Percentiles rank a stretch among this genome's conserved stretches.
Evolutionary conservation across 2,329 filamentous ascomycete species (phyloP).

Genomic region (Cladosporium sp.): DNA sequence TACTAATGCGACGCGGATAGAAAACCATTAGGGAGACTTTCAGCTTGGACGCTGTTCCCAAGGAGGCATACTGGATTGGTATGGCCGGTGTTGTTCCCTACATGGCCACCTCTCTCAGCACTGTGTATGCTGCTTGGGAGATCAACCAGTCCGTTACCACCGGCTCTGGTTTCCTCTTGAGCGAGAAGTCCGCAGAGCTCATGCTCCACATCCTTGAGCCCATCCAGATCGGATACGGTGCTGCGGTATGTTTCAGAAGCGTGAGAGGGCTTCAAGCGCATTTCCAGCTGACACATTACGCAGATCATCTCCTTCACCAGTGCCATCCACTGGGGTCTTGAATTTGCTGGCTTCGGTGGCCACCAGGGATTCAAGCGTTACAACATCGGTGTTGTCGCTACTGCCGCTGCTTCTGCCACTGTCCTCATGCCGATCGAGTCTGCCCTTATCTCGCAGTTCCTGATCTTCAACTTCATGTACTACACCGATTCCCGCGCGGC

Average conservation of each 20-base stretch:
- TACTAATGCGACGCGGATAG: constrained; percentile 30
- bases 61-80: constrained; percentile 46
- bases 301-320: constrained; percentile 91
- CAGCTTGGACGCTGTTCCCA: constrained; percentile 42
- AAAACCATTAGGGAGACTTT: constrained; percentile 48
- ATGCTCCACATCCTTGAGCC: constrained; percentile 75
- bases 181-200: constrained; percentile 65
- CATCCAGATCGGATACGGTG: constrained; percentile 85
- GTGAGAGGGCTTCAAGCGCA: neutral
- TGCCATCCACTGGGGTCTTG: constrained; percentile 88
- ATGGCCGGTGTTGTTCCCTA: constrained; percentile 58
- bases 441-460: constrained; percentile 80
- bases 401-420: constrained; percentile 84
- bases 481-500: constrained; percentile 75
- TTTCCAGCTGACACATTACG: neutral
- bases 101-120: constrained; percentile 75
- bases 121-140: constrained; percentile 77
- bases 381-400: constrained; percentile 73
- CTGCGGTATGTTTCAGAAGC: constrained; percentile 55
- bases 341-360: constrained; percentile 68
- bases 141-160: constrained; percentile 63
- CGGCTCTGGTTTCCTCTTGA: constrained; percentile 62
- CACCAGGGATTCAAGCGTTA: constrained; percentile 74
- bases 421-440: constrained; percentile 78
- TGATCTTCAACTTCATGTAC: constrained; percentile 80